phyloP scores from a whole-genome alignment of 1,139 yeast genomes.

The Lodderomyces margitis region DNA sequence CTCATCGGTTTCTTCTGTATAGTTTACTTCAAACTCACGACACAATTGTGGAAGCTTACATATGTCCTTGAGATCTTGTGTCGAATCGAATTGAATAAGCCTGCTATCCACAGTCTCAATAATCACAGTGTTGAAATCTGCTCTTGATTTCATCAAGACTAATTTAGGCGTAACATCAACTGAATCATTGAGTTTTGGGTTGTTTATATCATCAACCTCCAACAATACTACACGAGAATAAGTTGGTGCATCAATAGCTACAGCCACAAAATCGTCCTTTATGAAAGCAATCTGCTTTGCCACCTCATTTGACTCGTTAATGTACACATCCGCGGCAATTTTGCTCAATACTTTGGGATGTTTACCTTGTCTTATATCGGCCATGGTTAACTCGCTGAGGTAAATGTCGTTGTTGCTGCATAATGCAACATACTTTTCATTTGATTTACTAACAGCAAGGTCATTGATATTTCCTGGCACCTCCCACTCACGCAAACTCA shows the following conservation, averaged over 20 bases:
- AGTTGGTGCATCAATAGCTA: constrained; percentile 53
- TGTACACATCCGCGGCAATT: constrained; percentile 26
- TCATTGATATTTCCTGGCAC: constrained; percentile 54
- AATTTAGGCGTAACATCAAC: constrained; percentile 49
- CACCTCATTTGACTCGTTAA: constrained; percentile 40
- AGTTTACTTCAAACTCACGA: constrained; percentile 55
- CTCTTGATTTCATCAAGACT: constrained; percentile 54
- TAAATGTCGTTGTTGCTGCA: constrained; percentile 36
- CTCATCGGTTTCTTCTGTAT: constrained; percentile 21
- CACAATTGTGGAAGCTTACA: constrained; percentile 69
- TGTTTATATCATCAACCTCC: constrained; percentile 38
- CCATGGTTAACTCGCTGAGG: constrained; percentile 24
- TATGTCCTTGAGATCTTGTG: constrained; percentile 27
- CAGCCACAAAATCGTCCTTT: constrained; percentile 48
- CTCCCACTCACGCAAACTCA: constrained; percentile 66
- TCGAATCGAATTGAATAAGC: constrained; percentile 41
- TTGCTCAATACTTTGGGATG: constrained; percentile 45
- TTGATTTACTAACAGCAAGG: constrained; percentile 62
- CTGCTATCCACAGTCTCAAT: constrained; percentile 66
- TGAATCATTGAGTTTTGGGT: constrained; percentile 41
- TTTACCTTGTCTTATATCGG: constrained; percentile 36
- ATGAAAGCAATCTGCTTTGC: constrained; percentile 66
- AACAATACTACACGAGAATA: constrained; percentile 51
- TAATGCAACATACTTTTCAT: constrained; percentile 57
- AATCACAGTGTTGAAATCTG: constrained; percentile 52